Evolutionary conservation across 345 rosid genomes (phyloP).

Genomic region (Boechera retrofracta): DNA sequence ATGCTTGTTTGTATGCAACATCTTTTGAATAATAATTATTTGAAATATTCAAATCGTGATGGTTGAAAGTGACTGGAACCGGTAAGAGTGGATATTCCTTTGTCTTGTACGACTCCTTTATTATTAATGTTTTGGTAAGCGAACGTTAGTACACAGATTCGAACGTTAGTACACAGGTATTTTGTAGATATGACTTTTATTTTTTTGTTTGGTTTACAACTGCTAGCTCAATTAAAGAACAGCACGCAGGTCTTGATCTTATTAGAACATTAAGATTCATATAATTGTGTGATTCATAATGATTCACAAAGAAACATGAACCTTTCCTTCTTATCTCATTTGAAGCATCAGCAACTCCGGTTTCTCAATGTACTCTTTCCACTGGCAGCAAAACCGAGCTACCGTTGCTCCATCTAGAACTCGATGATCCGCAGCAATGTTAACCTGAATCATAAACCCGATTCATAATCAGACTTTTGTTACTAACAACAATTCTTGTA

Average conservation of each 20-base stretch:
- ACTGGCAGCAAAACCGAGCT: constrained; percentile 83
- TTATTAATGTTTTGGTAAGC: not conserved
- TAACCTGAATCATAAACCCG: constrained; percentile 54
- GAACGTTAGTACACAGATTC: not conserved
- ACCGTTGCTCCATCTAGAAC: constrained; percentile 95
- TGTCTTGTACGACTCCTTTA: constrained; percentile 24
- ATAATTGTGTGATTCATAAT: not conserved
- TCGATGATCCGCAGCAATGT: constrained; percentile 90
- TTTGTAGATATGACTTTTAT: not conserved
- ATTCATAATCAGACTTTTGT: constrained; percentile 2
- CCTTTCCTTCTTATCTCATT: constrained; percentile 51
- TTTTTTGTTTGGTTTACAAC: not conserved
- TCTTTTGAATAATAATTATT: not conserved
- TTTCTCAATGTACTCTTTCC: constrained; percentile 84
- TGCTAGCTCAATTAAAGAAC: constrained; percentile 1
- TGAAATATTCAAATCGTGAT: constrained; percentile 11
- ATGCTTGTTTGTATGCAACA: not conserved
- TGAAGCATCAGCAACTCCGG: constrained; percentile 83
- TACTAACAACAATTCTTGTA: not conserved
- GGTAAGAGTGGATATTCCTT: constrained; percentile 16
- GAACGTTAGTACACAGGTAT: constrained; percentile 5
- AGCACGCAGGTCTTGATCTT: constrained; percentile 11
- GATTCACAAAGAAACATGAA: not conserved
- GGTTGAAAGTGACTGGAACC: constrained; percentile 22
- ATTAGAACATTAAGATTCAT: constrained; percentile 15